Base-by-base conservation (phyloP, 371 early-diverging fungal genomes). In the Rhizoclosmatium hyalinum region DNA sequence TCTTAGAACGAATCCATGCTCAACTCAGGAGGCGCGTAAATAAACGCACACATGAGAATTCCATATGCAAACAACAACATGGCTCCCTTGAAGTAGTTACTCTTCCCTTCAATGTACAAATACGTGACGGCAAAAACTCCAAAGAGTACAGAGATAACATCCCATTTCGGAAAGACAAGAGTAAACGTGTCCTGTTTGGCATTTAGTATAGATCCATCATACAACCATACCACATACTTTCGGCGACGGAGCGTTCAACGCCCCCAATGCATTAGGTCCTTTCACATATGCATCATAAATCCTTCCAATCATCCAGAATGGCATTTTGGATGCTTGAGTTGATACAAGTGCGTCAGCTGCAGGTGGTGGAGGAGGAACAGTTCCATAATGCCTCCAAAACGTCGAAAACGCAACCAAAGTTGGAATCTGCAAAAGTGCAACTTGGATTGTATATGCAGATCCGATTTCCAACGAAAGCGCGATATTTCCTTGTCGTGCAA, bases 11-110 rank as follows among this genome's bases (percentile, higher is more conserved):
- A 57, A 53, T 76, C 77, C 47, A 65, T 72, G 63, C 77, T 72
- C 55, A 76, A 32, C 32, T 62, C 58, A 3, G 73, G 73, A 50
- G 84, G 95, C 58, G 90, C 91, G 77, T 87, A 96, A 61, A 85
- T 89, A 81, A 94, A 96, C 2, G 92, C 92, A 2, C 89, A 90
- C 78, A 96, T 81, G 64, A 96, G 82, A 2, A 97, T 91, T 14
- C 84, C 77, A 82, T 98, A 98, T 46, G 93, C 92, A 14, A 96
- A 77, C 44, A 92, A 86, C 58, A 98, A 84, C 69, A 98, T 94
- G n/a, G 93, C 84, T 6, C 98, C 98, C 83, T 97, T 96, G 77
- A 97, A 97, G 84, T 96, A 96, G 79, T 97, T 96, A 61, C 92
- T 85, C 83, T 94, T 96, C 74, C 97, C 97, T 84, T 97, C 98